Conservation (phyloP, 1,284 basidiomycete species). For the Dichomitus squalens region DNA sequence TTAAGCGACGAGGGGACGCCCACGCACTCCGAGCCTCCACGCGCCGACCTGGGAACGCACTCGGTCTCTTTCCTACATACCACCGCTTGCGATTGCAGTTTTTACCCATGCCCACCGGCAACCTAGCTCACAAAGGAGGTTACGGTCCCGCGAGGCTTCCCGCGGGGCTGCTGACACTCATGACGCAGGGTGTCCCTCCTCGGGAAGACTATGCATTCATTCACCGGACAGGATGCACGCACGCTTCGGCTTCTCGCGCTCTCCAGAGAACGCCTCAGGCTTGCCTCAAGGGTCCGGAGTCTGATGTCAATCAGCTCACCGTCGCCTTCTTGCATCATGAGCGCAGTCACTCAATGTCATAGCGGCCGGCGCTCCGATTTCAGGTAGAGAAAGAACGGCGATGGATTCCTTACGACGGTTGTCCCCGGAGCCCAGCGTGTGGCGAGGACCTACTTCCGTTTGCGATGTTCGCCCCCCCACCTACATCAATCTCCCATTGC, state of each 20-base stretch:
- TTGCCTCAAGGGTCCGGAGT: slow-evolving; percentile 21
- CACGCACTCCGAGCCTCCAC: slow-evolving; percentile 12
- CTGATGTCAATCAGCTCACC: slow-evolving; percentile 26
- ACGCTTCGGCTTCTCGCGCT: slow-evolving; percentile 11
- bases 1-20: slow-evolving; percentile 9
- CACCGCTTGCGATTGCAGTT: not conserved
- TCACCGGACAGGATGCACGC: slow-evolving; percentile 12
- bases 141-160: not conserved
- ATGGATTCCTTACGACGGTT: slow-evolving; percentile 17
- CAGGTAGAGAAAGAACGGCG: slow-evolving; percentile 12
- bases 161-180: slow-evolving; percentile 10
- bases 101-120: slow-evolving; percentile 20
- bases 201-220: slow-evolving; percentile 18
- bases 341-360: slow-evolving; percentile 25
- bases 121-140: slow-evolving; percentile 20
- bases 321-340: slow-evolving; percentile 24
- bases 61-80: slow-evolving; percentile 15
- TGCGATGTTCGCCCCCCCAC: slow-evolving; percentile 4
- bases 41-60: slow-evolving; percentile 11
- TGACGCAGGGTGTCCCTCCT: slow-evolving; percentile 14
- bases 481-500: slow-evolving; percentile 18
- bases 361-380: slow-evolving; percentile 24
- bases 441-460: slow-evolving; percentile 12
- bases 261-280: slow-evolving; percentile 13
- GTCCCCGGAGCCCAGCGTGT: slow-evolving; percentile 3